Base-by-base conservation (phyloP, 2,329 filamentous ascomycete genomes). In the Ophiostoma sp. region DNA sequence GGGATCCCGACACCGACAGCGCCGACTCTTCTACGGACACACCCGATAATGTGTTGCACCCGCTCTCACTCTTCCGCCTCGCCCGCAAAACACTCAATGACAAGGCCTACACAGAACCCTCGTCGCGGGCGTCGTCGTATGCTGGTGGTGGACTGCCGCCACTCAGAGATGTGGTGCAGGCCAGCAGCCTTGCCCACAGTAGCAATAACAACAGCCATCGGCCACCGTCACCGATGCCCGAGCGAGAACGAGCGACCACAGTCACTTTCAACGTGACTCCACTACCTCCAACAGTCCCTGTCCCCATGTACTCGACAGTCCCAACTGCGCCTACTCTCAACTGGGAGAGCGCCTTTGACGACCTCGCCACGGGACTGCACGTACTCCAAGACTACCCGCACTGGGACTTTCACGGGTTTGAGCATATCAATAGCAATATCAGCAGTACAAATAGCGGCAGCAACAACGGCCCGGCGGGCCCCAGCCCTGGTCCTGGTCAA, bases 11-110 rank as follows among this genome's bases (percentile, higher is more conserved):
- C 3, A 42, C 22, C 39, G 55, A 61, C 36, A 59, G 25, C 25
- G 25, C 25, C 25, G 57, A 66, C 42, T 45, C 31, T 9, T 50
- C 70, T 1, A 28, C 63, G 6, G 71, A 72, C 33, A 69, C 71
- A 17, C 71, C 71, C 22, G 71, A 72, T 50, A 72, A 69, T 19
- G 64, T 72, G 9, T 25, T 72, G 33, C 71, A 72, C 28, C 71
- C 71, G 9, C 25, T 72, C n/a, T 72, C 71, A 12, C 71, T 72
- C 15, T 72, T 66, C 50, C 36, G 72, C 1, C 72, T 74, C 0
- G 69, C 72, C 4, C 72, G 50, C 52, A 74, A 72, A 25, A 74
- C 69, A n/a, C 25, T 74, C 12, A 64, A 69, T 17, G 72, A 64
- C 39, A 64, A 72, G 39, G 48, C 61, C 6, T 71, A 69, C 31